Conservation (phyloP, 441 rosid species). For the Pelargonium fulgidum region DNA sequence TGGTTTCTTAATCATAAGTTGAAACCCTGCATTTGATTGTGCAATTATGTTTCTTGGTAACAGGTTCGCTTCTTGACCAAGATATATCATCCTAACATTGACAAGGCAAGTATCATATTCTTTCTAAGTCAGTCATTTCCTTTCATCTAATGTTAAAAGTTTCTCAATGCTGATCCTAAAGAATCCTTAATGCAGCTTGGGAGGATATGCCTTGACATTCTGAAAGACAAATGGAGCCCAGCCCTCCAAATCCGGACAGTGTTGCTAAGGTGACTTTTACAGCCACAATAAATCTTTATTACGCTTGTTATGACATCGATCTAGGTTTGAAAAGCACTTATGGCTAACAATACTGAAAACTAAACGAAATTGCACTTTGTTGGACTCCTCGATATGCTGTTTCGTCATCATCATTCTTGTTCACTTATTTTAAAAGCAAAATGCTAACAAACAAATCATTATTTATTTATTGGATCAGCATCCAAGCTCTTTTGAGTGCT, state of each 20-base stretch:
- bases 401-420: too few relatives aligned
- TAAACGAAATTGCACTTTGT: too few relatives aligned
- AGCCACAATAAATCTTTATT: not conserved
- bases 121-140: not conserved
- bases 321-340: too few relatives aligned
- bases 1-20: too few relatives aligned
- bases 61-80: conserved; percentile 98
- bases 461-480: conserved; percentile 38
- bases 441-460: too few relatives aligned
- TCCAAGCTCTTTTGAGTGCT: conserved; percentile 97
- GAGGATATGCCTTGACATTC: conserved; percentile 91
- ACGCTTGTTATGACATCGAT: too few relatives aligned
- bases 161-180: not conserved
- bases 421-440: too few relatives aligned
- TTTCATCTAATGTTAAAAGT: not conserved
- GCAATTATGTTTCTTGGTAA: conserved; percentile 1
- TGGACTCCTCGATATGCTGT: too few relatives aligned
- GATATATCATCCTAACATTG: conserved; percentile 90
- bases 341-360: too few relatives aligned
- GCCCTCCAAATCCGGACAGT: conserved; percentile 96
- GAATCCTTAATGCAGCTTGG: conserved; percentile 56
- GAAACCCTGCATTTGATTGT: too few relatives aligned
- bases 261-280: conserved; percentile 61
- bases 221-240: conserved; percentile 99
- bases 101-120: conserved; percentile 34